Evolutionary conservation across 345 rosid species (phyloP), one percentile per base, ranked within the genome.

Genomic region (Microcos paniculata): DNA sequence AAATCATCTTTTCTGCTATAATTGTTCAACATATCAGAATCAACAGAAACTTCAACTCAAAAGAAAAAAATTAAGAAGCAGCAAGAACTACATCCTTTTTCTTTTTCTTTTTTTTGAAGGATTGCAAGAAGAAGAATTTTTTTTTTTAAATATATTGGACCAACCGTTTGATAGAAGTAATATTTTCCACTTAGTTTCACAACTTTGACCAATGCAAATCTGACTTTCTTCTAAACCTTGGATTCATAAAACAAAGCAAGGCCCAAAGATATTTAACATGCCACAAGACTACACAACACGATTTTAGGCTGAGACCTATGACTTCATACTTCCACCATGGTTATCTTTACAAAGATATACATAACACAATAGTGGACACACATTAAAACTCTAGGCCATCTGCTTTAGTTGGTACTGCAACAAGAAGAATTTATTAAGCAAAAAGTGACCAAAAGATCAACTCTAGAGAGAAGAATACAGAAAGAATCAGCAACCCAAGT

Each of bases 241-340:
- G 8, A 13, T 26, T 16, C 43, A 18, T 72, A 49, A 19, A 70
- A 49, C n/a, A 49, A 30, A 42, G 40, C 65, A 61, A 52, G n/a
- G 15, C n/a, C 16, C 61, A 6, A 10, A 35, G 30, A 43, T 43
- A 79, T 63, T 70, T 75, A n/a, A 75, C 82, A 74, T 30, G 67
- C 71, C 70, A 73, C 19, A 65, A 3, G 18, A 35, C n/a, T n/a
- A n/a, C 23, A 42, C 26, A 58, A 1, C 57, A 48, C 14, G 11
- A 52, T n/a, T 11, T 74, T 26, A 55, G 23, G 66, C 49, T 6
- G 72, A 45, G 72, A 46, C 59, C 49, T 52, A n/a, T 23, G 26
- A 13, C 56, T 13, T 43, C 56, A 35, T 38, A 40, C 1, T 58
- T 66, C 72, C 65, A 40, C 26, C 7, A 53, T 71, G n/a, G n/a